Evolutionary conservation across 1,284 basidiomycete genomes (phyloP), one percentile per base, ranked within the genome.

Genomic region (Boletus calvinii): DNA sequence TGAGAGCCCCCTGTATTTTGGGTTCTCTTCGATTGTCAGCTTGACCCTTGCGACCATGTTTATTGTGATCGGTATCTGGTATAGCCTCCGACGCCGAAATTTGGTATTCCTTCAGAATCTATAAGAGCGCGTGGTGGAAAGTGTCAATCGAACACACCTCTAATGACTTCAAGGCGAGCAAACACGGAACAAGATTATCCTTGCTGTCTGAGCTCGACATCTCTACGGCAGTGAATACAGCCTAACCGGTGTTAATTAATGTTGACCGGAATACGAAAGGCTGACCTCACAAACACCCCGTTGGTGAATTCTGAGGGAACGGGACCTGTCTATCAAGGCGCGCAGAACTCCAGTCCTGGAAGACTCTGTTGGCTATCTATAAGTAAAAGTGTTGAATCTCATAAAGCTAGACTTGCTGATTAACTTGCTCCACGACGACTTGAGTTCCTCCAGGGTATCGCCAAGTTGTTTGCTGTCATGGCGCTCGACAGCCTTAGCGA

Each of bases 1-100:
- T 70, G 11, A 96, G 68, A 8, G 91, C 90, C 1, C 94, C 94
- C 67, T 94, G 92, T n/a, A 88, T 80, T 60, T 83, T 90, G 4
- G 85, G 83, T 63, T 83, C 84, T 45, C 79, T 60, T 7, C 72
- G 68, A 46, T 72, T 68, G 13, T 69, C 63, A 34, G 52, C 53
- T 59, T 58, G 56, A 54, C 48, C 56, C 53, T 59, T 58, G 48
- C 56, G 61, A 58, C 60, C 59, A 59, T 45, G 26, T 48, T 53
- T 62, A 35, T 46, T 55, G 34, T 18, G 20, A 22, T 50, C 50
- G 3, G 35, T 50, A 12, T 57, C 56, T 41, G 54, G 47, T 34
- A 46, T 47, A 13, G 58, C 53, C 13, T 44, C 54, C 1, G 59
- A 41, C 9, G 53, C 3, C 4, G 49, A 17, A 31, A 58, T 47